Base-by-base conservation (phyloP, 179 eudicot genomes). In the Amaranthus tricolor region DNA sequence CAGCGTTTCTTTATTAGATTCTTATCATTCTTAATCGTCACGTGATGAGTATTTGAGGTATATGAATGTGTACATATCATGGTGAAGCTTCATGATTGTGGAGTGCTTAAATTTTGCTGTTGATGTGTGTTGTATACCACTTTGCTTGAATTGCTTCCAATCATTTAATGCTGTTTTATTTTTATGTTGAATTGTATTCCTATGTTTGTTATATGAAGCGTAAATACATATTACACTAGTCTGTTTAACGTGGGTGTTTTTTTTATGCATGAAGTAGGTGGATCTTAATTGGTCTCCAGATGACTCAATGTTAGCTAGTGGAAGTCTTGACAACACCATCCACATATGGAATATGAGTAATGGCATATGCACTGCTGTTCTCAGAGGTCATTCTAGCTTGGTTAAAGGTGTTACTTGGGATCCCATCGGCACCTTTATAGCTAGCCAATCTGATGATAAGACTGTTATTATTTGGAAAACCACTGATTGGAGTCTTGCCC, bases 281-380 rank as follows among this genome's bases (percentile, higher is more conserved):
- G 99, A 95, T 93, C 97, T 95, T 80, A 94, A 92, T 87, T 95
- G 99, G 97, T 94, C 98, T 76, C 97, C 97, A 40, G 97, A 94
- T 88, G 97, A 94, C 82, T 89, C 96, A 54, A 88, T 77, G 84
- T 88, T 95, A 86, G 99, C 93, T 14, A 95, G 97, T 81, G 99
- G 91, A 73, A 95, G 97, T 83, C 81, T 94, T 74, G 97, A 95
- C 78, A 95, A 93, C 63, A 95, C 97, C 40, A 86, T 95, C 72
- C 97, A 95, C 76, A 82, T 95, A 45, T 95, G 99, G 99, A 88
- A 95, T 79, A 91, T 87, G 92, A 85, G 84, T 86, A 89, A 79
- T 82, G 99, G 97, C 66, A 89, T 93, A 13, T 95, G 97, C 81
- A 89, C 92, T 65, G 95, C 97, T 71, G 97, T 95, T 82, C 96